A percentile compares a stretch with the other conserved stretches of the same genome.
Conservation (phyloP, 441 rosid species). For the Pelargonium cotyledonis region DNA sequence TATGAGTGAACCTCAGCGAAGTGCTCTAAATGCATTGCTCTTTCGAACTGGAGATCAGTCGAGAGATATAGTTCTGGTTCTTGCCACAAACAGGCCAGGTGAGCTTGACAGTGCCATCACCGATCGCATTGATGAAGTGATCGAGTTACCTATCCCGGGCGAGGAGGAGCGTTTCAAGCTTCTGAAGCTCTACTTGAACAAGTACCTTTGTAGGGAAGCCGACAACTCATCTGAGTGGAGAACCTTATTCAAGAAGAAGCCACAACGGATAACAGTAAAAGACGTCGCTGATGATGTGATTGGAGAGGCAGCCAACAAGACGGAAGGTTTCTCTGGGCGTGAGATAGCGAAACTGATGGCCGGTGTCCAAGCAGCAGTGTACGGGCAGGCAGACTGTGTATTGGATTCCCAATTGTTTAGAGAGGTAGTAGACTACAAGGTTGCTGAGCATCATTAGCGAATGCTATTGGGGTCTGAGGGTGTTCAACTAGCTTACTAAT, state of each 20-base stretch:
- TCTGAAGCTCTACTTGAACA: slow-evolving; percentile 59
- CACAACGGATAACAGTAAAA: slow-evolving; percentile 57
- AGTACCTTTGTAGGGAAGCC: slow-evolving; percentile 44
- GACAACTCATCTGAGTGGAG: slow-evolving; percentile 32
- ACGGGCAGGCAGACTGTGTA: slow-evolving; percentile 62
- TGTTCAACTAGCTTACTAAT: slow-evolving; percentile 25
- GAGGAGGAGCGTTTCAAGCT: slow-evolving; percentile 77
- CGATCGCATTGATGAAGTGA: slow-evolving; percentile 82
- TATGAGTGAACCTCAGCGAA: slow-evolving; percentile 94
- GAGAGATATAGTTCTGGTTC: slow-evolving; percentile 73
- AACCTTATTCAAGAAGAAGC: slow-evolving; percentile 39
- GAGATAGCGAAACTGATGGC: slow-evolving; percentile 92
- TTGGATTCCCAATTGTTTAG: slow-evolving; percentile 62
- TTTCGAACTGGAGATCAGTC: slow-evolving; percentile 95
- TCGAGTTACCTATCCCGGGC: slow-evolving; percentile 85
- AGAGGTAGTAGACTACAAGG: slow-evolving; percentile 74
- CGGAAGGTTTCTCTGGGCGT: slow-evolving; percentile 87
- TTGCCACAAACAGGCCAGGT: slow-evolving; percentile 87
- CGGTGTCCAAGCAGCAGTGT: slow-evolving; percentile 79
- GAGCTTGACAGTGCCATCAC: slow-evolving; percentile 86
- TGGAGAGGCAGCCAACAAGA: slow-evolving; percentile 66
- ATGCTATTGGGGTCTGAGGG: slow-evolving; percentile 56
- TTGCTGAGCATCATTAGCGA: slow-evolving; percentile 72
- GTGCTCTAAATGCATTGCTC: slow-evolving; percentile 84
- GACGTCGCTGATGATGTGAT: slow-evolving; percentile 60